Conservation (phyloP, 1,139 yeast species). For the Taphrina flavorubra region DNA sequence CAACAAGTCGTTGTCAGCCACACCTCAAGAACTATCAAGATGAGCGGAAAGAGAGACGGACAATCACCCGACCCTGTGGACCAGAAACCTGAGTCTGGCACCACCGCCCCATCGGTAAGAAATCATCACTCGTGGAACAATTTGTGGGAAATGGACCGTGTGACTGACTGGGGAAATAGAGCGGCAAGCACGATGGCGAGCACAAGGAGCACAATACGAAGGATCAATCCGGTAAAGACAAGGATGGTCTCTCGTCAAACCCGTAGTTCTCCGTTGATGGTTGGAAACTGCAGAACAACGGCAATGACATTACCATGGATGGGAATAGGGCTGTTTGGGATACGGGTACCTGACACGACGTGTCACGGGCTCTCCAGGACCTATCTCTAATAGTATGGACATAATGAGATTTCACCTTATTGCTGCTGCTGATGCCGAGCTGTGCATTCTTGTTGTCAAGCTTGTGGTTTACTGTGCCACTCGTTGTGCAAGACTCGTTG, state of each 20-base stretch:
- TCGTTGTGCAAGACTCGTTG: no score
- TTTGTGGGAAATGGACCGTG: not conserved
- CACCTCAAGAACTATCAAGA: not conserved
- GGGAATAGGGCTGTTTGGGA: not conserved
- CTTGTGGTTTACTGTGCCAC: no score
- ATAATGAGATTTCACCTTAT: no score
- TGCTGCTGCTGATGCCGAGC: no score
- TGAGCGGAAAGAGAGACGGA: constrained; percentile 36
- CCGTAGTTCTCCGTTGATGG: not conserved
- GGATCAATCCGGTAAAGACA: constrained; percentile 23
- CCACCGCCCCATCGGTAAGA: constrained; percentile 27
- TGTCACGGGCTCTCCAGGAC: no score
- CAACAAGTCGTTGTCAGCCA: not conserved
- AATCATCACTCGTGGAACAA: not conserved
- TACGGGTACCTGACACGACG: no score
- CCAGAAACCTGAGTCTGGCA: constrained; percentile 22
- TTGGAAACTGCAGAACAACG: no score
- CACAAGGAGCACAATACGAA: constrained; percentile 30
- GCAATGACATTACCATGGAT: not conserved
- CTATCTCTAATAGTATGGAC: no score
- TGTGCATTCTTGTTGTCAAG: no score
- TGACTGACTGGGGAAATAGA: not conserved
- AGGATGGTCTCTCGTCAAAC: constrained; percentile 22
- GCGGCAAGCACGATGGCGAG: constrained; percentile 21
- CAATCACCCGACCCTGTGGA: constrained; percentile 25